Conservation (phyloP, 768 basidiomycete species). For the Leucosporidium yakuticum region DNA sequence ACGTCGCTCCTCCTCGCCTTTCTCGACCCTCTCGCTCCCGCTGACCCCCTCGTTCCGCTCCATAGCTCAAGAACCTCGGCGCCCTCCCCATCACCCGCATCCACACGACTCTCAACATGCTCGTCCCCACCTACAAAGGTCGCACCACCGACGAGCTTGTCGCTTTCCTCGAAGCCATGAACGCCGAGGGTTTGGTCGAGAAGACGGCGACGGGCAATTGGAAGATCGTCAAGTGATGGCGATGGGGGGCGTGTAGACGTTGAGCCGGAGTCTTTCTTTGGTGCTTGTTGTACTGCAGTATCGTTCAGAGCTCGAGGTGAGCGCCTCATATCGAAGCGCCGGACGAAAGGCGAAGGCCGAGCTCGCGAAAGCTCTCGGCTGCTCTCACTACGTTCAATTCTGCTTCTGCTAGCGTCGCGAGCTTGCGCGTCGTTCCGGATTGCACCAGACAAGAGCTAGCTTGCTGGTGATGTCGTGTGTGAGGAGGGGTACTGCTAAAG, state of each 20-base stretch:
- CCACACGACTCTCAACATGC: conserved; percentile 70
- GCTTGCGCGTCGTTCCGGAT: too few species aligned
- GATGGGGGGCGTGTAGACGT: not conserved
- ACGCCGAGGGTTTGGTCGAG: conserved; percentile 65
- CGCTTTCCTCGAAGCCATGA: conserved; percentile 72
- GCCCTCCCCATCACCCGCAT: conserved; percentile 71
- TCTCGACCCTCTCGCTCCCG: not conserved
- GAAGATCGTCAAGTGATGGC: conserved; percentile 27
- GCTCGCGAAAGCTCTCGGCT: too few species aligned
- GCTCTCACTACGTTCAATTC: too few species aligned
- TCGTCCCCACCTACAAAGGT: conserved; percentile 70
- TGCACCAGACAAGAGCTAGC: too few species aligned
- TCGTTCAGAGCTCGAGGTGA: too few species aligned
- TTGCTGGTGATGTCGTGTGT: too few species aligned
- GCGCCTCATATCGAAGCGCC: too few species aligned
- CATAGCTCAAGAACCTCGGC: conserved; percentile 70
- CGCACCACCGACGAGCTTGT: conserved; percentile 70
- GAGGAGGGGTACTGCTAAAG: too few species aligned
- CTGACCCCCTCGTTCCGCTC: not conserved
- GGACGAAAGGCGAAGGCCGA: too few species aligned
- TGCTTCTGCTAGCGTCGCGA: too few species aligned
- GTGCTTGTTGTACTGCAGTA: not conserved
- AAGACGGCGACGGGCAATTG: conserved; percentile 17
- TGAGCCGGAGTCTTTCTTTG: not conserved
- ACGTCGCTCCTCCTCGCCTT: not conserved